phyloP scores from a whole-genome alignment of 108 stramenopile species.

The Nannochloropsis salina region DNA sequence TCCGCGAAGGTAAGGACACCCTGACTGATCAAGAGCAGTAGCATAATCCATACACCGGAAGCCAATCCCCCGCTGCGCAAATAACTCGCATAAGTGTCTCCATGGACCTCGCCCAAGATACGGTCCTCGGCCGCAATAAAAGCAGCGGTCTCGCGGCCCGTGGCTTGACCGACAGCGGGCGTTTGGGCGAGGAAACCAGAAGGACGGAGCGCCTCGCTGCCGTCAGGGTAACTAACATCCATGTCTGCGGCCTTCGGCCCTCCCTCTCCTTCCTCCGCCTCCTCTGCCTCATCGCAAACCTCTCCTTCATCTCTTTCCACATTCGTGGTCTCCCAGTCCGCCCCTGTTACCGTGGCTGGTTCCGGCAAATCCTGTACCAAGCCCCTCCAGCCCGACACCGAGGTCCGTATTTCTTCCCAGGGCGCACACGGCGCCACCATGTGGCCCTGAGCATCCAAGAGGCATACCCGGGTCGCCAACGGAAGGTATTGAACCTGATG shows the following conservation, averaged over 20 bases:
- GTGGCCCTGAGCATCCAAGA: not conserved
- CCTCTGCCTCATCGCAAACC: not conserved
- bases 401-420: not conserved
- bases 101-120: not conserved
- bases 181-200: not conserved
- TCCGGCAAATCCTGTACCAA: not conserved
- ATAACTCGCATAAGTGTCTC: not conserved
- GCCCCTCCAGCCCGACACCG: not conserved
- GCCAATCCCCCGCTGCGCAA: not conserved
- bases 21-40: not conserved
- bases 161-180: not conserved
- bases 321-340: not conserved
- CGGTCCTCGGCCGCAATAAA: slow-evolving; percentile 7
- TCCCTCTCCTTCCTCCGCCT: not conserved
- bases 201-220: not conserved
- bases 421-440: not conserved
- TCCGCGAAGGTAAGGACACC: not conserved
- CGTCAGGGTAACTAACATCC: too few species aligned
- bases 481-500: slow-evolving; percentile 75
- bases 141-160: not conserved
- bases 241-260: not conserved
- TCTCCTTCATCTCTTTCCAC: not conserved
- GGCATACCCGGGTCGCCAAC: slow-evolving; percentile 62
- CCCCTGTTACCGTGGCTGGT: not conserved
- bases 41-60: not conserved